These are phyloP conservation scores for Cladophialophora carrionii DNA, from an alignment of 2,329 filamentous ascomycete genomes.

Conservation along the genomic window DNA sequence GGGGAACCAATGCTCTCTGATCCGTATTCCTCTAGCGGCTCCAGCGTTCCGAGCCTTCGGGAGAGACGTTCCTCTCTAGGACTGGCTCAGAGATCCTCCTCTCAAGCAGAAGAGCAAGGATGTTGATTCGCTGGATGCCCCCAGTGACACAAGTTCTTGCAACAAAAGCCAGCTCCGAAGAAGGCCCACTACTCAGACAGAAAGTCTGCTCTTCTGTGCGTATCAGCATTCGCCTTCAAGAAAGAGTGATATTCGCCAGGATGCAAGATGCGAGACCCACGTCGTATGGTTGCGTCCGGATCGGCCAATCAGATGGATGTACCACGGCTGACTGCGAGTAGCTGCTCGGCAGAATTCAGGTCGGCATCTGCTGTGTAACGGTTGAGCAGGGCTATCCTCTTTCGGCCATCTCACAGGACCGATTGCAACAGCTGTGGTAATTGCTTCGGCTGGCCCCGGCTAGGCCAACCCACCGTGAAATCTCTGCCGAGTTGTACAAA, in stretches of 20 bases:
- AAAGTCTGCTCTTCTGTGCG: not conserved
- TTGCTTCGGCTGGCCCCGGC: slow-evolving; percentile 3
- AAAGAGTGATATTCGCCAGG: not conserved
- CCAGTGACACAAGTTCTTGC: not conserved
- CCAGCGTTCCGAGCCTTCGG: slow-evolving; percentile 1
- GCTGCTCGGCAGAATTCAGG: not conserved
- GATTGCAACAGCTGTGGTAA: slow-evolving; percentile 3
- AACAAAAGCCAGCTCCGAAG: not conserved
- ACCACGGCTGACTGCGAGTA: not conserved
- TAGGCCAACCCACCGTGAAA: slow-evolving; percentile 4
- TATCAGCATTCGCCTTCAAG: not conserved
- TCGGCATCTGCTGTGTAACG: slow-evolving; percentile 15
- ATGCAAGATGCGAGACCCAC: not conserved
- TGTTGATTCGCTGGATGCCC: not conserved
- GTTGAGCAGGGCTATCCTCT: not conserved
- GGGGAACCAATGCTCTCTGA: slow-evolving; percentile 12
- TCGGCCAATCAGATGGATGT: not conserved
- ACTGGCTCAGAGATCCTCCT: slow-evolving; percentile 16
- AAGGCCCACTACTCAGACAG: not conserved
- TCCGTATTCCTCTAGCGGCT: not conserved
- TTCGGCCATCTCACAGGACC: not conserved
- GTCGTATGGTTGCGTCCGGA: not conserved
- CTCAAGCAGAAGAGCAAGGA: not conserved
- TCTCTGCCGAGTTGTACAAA: slow-evolving; percentile 7
- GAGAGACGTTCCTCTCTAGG: not conserved